Evolutionary conservation across 2,329 filamentous ascomycete species (phyloP).

Genomic region (Myriosclerotinia duriaeana): DNA sequence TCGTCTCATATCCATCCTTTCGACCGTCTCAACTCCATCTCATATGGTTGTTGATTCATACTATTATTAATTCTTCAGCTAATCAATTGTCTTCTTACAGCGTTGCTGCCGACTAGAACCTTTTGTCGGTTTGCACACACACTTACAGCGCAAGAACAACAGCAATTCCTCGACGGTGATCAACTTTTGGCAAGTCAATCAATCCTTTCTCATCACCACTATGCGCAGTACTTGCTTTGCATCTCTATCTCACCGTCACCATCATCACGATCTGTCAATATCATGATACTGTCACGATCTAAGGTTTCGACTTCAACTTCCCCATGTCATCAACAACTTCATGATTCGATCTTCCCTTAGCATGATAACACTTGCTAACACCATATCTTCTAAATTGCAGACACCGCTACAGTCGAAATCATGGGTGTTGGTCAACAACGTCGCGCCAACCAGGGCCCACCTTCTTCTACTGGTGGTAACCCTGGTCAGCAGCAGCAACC

Average conservation of each 20-base stretch:
- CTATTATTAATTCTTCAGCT: background rate
- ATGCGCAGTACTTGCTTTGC: background rate
- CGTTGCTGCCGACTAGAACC: background rate
- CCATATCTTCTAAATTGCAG: background rate
- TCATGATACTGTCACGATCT: background rate
- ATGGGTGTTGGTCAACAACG: constrained; percentile 19
- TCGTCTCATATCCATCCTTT: background rate
- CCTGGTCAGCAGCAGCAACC: constrained; percentile 3
- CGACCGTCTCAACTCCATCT: background rate
- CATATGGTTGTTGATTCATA: background rate
- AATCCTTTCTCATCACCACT: background rate
- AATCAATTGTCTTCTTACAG: background rate
- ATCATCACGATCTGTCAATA: background rate
- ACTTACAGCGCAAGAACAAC: background rate
- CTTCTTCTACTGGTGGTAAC: background rate
- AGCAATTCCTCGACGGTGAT: background rate
- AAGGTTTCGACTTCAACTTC: background rate
- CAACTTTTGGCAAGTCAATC: constrained; percentile 10
- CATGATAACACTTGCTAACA: constrained; percentile 1
- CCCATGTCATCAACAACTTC: background rate
- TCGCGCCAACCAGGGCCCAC: background rate
- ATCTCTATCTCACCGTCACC: background rate
- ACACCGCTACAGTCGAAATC: background rate
- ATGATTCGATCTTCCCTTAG: background rate
- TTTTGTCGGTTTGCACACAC: background rate